phyloP scores from a whole-genome alignment of 495 filamentous ascomycete genomes.

The Umbilicaria muhlenbergii region DNA sequence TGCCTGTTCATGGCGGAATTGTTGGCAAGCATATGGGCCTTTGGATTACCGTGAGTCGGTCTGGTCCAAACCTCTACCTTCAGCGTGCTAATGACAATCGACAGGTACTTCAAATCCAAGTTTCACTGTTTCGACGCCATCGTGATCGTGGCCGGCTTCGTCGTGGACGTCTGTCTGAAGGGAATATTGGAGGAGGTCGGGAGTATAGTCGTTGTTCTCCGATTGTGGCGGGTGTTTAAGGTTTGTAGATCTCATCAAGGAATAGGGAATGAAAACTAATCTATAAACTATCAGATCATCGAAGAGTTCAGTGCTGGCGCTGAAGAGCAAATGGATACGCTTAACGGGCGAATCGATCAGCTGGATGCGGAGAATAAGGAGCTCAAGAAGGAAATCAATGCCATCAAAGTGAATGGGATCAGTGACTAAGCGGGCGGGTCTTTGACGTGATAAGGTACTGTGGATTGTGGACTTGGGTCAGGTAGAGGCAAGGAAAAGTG shows the following conservation, averaged over 20 bases:
- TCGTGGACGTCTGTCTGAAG: conserved; percentile 39
- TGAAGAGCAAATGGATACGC: conserved; percentile 34
- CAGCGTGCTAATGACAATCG: neutral
- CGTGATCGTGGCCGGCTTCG: conserved; percentile 44
- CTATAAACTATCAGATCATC: conserved; percentile 23
- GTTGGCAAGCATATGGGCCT: conserved; percentile 36
- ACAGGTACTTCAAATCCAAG: conserved; percentile 42
- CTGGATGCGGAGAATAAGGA: conserved; percentile 30
- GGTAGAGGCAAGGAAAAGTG: too few species aligned
- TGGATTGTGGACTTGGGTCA: too few species aligned
- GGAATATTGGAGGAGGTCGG: conserved; percentile 44
- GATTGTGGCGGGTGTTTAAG: conserved; percentile 54
- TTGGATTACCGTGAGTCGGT: conserved; percentile 32
- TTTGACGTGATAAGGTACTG: too few species aligned
- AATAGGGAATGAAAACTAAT: too few species aligned
- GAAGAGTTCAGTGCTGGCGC: conserved; percentile 46
- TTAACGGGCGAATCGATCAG: conserved; percentile 24
- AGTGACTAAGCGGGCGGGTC: too few species aligned
- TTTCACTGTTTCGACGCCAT: conserved; percentile 49
- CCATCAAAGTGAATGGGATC: conserved; percentile 8
- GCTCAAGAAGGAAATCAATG: conserved; percentile 24
- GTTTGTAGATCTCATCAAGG: too few species aligned
- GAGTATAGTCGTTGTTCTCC: conserved; percentile 43
- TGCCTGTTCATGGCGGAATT: conserved; percentile 47
- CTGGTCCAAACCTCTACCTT: conserved; percentile 2